These are phyloP conservation scores for Salisapilia sapeloensis DNA, from an alignment of 352 stramenopile species.

Conservation along the genomic window DNA sequence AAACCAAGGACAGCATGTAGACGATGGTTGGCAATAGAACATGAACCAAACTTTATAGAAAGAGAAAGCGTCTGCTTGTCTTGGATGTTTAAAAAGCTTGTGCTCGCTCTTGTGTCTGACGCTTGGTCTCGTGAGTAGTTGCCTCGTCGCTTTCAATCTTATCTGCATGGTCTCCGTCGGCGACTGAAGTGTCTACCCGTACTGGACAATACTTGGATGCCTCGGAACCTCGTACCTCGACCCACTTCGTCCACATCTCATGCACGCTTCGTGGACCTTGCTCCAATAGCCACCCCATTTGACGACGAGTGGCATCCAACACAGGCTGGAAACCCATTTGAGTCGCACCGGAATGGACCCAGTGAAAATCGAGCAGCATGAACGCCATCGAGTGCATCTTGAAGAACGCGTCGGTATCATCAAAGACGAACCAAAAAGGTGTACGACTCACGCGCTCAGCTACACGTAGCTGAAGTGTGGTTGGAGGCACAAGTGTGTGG, in stretches of 20 bases:
- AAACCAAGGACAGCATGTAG: too few species aligned
- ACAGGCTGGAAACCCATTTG: conserved; percentile 77
- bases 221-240: conserved; percentile 60
- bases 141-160: not conserved
- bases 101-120: too few species aligned
- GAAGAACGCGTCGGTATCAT: conserved; percentile 42
- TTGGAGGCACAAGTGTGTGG: conserved; percentile 7
- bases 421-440: conserved; percentile 69
- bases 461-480: conserved; percentile 53
- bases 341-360: conserved; percentile 58
- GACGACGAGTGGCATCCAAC: conserved; percentile 50
- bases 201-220: conserved; percentile 32
- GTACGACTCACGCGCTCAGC: conserved; percentile 65
- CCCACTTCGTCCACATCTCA: conserved; percentile 75
- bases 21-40: too few species aligned
- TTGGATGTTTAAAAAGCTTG: too few species aligned
- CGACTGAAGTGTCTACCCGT: not conserved
- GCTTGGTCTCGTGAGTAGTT: too few species aligned
- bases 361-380: conserved; percentile 71
- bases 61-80: too few species aligned
- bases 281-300: conserved; percentile 72
- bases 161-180: not conserved
- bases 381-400: conserved; percentile 77
- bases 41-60: too few species aligned
- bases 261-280: conserved; percentile 51